Base-by-base conservation (phyloP, 1,284 basidiomycete species). In the Sphagnurus paluster region DNA sequence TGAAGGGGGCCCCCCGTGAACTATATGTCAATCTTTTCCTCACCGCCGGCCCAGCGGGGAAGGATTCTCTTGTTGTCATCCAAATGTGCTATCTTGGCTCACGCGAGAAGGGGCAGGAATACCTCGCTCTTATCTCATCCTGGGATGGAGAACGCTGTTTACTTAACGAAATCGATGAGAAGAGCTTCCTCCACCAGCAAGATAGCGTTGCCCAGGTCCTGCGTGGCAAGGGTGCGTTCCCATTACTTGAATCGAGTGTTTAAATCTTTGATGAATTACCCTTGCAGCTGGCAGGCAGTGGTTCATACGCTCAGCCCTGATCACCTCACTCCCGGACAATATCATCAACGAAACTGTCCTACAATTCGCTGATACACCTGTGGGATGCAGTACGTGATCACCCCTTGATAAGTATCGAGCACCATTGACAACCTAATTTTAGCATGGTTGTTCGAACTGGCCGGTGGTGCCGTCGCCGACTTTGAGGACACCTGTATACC, bases 371-470 rank as follows among this genome's bases (percentile, higher is more conserved):
- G 74, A 85, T 57, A 87, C 88, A 11, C 91, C 90, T 1, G 80
- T 91, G 55, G 90, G 91, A 14, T 93, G 90, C 70, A 93, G 90
- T 93, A 60, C 55, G 89, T 81, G 6, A 8, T 25, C 33, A 48
- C 24, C 7, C 46, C 10, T 30, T 36, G 10, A 39, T 35, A 28
- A 39, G 20, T 34, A 45, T 30, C 9, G 13, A n/a, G n/a, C n/a
- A n/a, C n/a, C 25, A 29, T 35, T 28, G 20, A 32, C 29, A 50
- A 21, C 40, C 29, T 6, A n/a, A 28, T 11, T 33, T 30, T 21
- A 91, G 91, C 91, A 17, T 93, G 93, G 93, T 72, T 90, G 9
- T 95, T 90, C 63, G 93, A 96, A 63, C 76, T 93, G 32, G 86
- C 89, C 3, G 92, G 90, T 1, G 91, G 91, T 9, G 90, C 88